Evolutionary conservation across 768 basidiomycete species (phyloP), one percentile per base, ranked within the genome.

Genomic region (Dentipellis fragilis): DNA sequence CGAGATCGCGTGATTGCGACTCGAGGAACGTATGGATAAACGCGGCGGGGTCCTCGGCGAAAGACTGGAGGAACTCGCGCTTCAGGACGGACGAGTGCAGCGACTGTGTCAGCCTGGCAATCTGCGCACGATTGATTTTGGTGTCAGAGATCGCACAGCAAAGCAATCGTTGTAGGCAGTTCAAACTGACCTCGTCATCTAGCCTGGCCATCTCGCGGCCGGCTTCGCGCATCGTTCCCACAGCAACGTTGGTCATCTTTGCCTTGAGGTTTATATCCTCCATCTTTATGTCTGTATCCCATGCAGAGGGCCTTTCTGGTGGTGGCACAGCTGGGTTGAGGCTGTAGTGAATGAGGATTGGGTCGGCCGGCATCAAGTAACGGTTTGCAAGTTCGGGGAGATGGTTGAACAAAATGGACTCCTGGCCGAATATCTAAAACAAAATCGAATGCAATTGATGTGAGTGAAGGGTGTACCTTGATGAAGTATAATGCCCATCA

Each of bases 21-120:
- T 88, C 87, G 16, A 97, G 68, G 92, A 92, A 96, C 2, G 82
- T 87, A 64, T 93, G 87, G 55, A 93, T 87, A 66, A 97, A 89
- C 59, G 77, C 75, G 6, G 83, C 75, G 8, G 94, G 90, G 50
- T 93, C 81, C 0, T 79, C 72, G 11, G 90, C 82, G 65, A 96
- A 96, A 1, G 83, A 81, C 59, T 83, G 79, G 45, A 97, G 71
- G 70, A 97, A 97, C 8, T 89, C 86, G 21, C 84, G 79, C 68
- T 94, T 95, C 60, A 90, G 76, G 63, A 91, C 85, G 1, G 92
- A 80, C 63, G 92, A 92, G 62, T 93, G 85, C 49, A 95, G 74
- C 10, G 88, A 89, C 66, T 94, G 91, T 0, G 88, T 85, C 40
- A 85, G 75, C 23, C 87, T 75, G n/a, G 88, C 84, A 58, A 93